These are phyloP conservation scores for Bretschneidera sinensis DNA, from an alignment of 345 rosid species.

Conservation along the genomic window DNA sequence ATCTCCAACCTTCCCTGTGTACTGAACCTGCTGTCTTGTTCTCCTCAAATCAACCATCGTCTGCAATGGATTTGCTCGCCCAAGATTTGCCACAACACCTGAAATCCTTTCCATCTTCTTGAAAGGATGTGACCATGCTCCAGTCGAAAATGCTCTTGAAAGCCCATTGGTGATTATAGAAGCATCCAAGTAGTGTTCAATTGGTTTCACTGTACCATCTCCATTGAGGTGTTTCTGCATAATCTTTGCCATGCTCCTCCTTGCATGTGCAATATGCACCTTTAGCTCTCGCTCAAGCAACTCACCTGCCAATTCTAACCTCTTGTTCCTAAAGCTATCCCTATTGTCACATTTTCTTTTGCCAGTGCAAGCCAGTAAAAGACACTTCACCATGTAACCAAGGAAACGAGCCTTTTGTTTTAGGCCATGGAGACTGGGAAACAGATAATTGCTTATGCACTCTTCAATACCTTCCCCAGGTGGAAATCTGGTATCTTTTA, in stretches of 20 bases:
- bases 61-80: conserved; percentile 88
- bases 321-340: conserved; percentile 82
- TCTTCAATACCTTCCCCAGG: conserved; percentile 60
- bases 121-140: conserved; percentile 92
- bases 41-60: conserved; percentile 74
- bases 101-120: conserved; percentile 80
- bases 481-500: conserved; percentile 59
- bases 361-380: conserved; percentile 64
- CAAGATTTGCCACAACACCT: conserved; percentile 84
- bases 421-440: conserved; percentile 54
- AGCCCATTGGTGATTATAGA: conserved; percentile 86
- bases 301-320: conserved; percentile 83
- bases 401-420: conserved; percentile 78
- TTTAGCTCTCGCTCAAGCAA: conserved; percentile 78
- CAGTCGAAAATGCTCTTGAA: conserved; percentile 93
- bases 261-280: conserved; percentile 72
- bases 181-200: conserved; percentile 85
- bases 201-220: conserved; percentile 49
- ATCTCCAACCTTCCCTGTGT: conserved; percentile 96
- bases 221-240: conserved; percentile 75
- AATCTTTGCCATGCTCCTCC: conserved; percentile 63
- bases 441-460: conserved; percentile 51
- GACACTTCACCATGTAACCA: conserved; percentile 89
- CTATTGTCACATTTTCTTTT: conserved; percentile 70
- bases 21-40: conserved; percentile 74